These are phyloP conservation scores for Cicer yamashitae DNA, from an alignment of 306 rosid species.

Conservation along the genomic window DNA sequence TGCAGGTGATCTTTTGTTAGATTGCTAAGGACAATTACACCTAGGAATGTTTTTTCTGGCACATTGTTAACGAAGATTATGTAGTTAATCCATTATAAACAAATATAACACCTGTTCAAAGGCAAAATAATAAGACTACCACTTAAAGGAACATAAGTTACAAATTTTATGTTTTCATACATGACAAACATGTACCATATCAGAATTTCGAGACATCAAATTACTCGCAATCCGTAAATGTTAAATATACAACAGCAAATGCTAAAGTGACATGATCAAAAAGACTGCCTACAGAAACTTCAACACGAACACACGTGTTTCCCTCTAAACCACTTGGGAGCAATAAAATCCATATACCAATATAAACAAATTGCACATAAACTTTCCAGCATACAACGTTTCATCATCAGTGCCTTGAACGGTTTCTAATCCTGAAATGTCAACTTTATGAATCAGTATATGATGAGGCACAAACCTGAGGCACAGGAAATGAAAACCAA, in stretches of 20 bases:
- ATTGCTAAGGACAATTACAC: too few relatives aligned
- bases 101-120: too few relatives aligned
- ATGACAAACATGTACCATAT: slow-evolving; percentile 9
- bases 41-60: too few relatives aligned
- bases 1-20: too few relatives aligned
- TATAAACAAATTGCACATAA: slow-evolving; percentile 37
- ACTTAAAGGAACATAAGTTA: background rate
- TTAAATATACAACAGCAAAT: slow-evolving; percentile 36
- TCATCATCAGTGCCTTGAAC: slow-evolving; percentile 64
- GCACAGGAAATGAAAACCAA: slow-evolving; percentile 23
- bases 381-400: slow-evolving; percentile 31
- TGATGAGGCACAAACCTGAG: background rate
- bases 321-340: slow-evolving; percentile 24
- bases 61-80: too few relatives aligned
- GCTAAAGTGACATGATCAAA: slow-evolving; percentile 21
- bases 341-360: slow-evolving; percentile 36
- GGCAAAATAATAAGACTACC: too few relatives aligned
- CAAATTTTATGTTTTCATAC: background rate
- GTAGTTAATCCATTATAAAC: too few relatives aligned
- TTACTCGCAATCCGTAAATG: slow-evolving; percentile 20
- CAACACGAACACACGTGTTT: slow-evolving; percentile 32
- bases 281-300: slow-evolving; percentile 33
- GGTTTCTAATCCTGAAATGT: slow-evolving; percentile 70
- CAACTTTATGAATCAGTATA: slow-evolving; percentile 45
- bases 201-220: background rate